Evolutionary conservation across 495 filamentous ascomycete genomes (phyloP).

Genomic region (Xylaria castorea): DNA sequence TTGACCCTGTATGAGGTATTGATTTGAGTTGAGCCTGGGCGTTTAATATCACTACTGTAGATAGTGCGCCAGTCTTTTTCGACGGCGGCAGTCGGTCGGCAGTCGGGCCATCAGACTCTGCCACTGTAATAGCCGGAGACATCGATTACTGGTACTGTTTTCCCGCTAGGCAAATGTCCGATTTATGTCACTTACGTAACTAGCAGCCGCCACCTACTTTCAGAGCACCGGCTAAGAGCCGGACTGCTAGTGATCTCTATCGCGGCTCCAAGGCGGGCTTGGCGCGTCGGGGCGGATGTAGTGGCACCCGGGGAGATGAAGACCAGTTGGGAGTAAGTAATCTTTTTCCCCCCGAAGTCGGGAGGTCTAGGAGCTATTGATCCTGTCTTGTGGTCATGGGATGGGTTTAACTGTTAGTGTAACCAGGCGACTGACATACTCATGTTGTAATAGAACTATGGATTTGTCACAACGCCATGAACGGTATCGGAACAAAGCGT

Average conservation of each 20-base stretch:
- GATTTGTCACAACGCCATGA: not conserved
- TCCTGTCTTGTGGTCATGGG: not conserved
- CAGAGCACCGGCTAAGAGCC: not conserved
- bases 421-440: not conserved
- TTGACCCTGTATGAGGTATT: not conserved
- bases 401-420: not conserved
- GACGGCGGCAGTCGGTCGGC: slow-evolving; percentile 14
- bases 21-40: not conserved
- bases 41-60: not conserved
- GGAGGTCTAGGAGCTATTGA: not conserved
- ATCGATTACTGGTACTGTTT: not conserved
- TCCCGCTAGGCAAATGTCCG: not conserved
- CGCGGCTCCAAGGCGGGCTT: slow-evolving; percentile 8
- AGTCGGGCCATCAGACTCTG: not conserved
- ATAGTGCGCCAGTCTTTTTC: not conserved
- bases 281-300: slow-evolving; percentile 9
- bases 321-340: not conserved
- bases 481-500: not conserved
- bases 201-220: not conserved
- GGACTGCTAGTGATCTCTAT: not conserved
- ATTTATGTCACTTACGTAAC: slow-evolving; percentile 19
- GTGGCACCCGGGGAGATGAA: not conserved
- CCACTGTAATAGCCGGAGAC: not conserved
- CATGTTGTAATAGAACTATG: not conserved
- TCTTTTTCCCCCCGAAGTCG: not conserved